A percentile compares a stretch with the other conserved stretches of the same genome.
These are phyloP conservation scores for Diaporthe helianthi DNA, from an alignment of 2,329 filamentous ascomycete genomes.

Conservation along the genomic window DNA sequence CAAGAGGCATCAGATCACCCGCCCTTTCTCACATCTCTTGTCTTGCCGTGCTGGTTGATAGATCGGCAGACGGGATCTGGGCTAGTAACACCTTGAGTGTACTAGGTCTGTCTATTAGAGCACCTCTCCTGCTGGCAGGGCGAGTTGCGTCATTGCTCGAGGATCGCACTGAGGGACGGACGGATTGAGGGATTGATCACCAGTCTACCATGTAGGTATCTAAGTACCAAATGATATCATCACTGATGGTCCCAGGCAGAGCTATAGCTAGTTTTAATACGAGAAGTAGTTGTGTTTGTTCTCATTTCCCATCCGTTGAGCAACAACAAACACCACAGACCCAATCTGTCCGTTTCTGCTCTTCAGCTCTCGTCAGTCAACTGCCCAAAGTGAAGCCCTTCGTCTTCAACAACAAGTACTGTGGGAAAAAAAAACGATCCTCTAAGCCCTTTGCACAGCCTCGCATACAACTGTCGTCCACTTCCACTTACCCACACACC, in stretches of 20 bases:
- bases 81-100: neutral
- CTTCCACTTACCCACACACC: constrained; percentile 24
- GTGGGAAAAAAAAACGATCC: neutral
- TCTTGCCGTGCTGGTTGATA: too few species aligned
- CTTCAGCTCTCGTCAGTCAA: neutral
- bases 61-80: neutral
- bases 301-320: neutral
- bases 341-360: neutral
- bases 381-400: neutral
- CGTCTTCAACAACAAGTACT: neutral
- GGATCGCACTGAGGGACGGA: neutral
- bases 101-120: neutral
- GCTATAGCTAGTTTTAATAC: neutral
- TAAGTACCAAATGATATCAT: constrained; percentile 33
- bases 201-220: neutral
- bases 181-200: constrained; percentile 4
- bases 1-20: neutral
- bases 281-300: neutral
- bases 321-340: neutral
- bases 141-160: constrained; percentile 32
- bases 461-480: neutral
- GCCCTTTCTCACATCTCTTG: neutral
- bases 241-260: neutral
- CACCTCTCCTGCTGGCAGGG: neutral
- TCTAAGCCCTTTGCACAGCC: constrained; percentile 2